phyloP scores from a whole-genome alignment of 305 asterid species.

The Nicotiana rustica region DNA sequence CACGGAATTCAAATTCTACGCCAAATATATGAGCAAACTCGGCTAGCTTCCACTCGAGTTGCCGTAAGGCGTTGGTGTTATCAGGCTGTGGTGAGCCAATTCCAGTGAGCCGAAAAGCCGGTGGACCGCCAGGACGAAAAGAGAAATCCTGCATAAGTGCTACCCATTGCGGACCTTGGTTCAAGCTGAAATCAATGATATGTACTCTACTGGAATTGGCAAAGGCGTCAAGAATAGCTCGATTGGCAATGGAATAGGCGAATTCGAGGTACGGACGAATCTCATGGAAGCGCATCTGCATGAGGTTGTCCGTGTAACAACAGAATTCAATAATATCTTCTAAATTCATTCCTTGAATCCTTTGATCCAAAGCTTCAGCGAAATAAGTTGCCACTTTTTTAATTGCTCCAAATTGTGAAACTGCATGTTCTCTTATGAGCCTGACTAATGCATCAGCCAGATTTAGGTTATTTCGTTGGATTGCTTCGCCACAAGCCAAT shows the following conservation, averaged over 20 bases:
- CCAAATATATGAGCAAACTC: conserved; percentile 4
- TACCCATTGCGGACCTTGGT: conserved; percentile 37
- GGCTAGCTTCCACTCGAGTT: conserved; percentile 33
- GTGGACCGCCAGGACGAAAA: conserved; percentile 32
- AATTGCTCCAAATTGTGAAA: background rate
- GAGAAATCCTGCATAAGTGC: conserved; percentile 31
- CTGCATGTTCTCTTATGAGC: background rate
- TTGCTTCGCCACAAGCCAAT: background rate
- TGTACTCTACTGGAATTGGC: conserved; percentile 9
- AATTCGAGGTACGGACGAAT: conserved; percentile 32
- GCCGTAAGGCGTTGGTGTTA: background rate
- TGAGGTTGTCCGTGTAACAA: background rate
- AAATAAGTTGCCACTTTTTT: conserved; percentile 14
- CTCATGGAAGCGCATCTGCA: conserved; percentile 29
- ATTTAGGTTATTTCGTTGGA: background rate
- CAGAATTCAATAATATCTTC: background rate
- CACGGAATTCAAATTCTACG: conserved; percentile 29
- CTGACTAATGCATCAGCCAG: background rate
- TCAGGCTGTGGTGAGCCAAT: conserved; percentile 26
- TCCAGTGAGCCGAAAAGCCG: conserved; percentile 26
- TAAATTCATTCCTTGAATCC: background rate
- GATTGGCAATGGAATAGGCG: conserved; percentile 33
- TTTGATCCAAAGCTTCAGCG: background rate
- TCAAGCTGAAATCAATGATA: conserved; percentile 35
- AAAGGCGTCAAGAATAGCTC: conserved; percentile 35